These are phyloP conservation scores for Fusarium annulatum DNA, from an alignment of 2,329 filamentous ascomycete species.

Conservation along the genomic window DNA sequence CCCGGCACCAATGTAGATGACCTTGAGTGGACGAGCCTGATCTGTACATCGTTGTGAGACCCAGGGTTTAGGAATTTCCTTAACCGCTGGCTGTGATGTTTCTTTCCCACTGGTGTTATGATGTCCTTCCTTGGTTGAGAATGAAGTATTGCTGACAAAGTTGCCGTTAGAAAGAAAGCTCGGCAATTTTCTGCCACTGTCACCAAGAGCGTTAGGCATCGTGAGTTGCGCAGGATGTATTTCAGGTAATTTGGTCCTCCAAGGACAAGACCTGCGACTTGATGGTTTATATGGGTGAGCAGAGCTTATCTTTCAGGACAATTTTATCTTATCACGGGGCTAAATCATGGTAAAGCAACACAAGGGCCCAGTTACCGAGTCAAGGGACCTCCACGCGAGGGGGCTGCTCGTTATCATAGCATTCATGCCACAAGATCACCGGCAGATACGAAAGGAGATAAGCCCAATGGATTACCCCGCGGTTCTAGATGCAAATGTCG, in stretches of 20 bases:
- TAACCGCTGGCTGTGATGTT: background rate
- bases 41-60: conserved; percentile 7
- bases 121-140: background rate
- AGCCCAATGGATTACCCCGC: background rate
- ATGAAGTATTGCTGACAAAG: background rate
- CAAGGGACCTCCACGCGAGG: background rate
- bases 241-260: fast-evolving
- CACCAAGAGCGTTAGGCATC: background rate
- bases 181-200: background rate
- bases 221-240: background rate
- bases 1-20: conserved; percentile 6
- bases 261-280: background rate
- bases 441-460: background rate
- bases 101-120: background rate
- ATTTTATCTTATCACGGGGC: background rate
- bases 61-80: background rate
- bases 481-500: background rate
- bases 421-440: background rate
- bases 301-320: background rate
- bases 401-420: background rate
- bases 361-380: background rate
- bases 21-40: conserved; percentile 5
- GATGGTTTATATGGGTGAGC: background rate
- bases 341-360: background rate
- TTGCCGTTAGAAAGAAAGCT: background rate